Percentiles rank a stretch among this genome's conserved stretches.
These are phyloP conservation scores for Globisporangium ultimum DNA, from an alignment of 352 stramenopile genomes.

Conservation along the genomic window DNA sequence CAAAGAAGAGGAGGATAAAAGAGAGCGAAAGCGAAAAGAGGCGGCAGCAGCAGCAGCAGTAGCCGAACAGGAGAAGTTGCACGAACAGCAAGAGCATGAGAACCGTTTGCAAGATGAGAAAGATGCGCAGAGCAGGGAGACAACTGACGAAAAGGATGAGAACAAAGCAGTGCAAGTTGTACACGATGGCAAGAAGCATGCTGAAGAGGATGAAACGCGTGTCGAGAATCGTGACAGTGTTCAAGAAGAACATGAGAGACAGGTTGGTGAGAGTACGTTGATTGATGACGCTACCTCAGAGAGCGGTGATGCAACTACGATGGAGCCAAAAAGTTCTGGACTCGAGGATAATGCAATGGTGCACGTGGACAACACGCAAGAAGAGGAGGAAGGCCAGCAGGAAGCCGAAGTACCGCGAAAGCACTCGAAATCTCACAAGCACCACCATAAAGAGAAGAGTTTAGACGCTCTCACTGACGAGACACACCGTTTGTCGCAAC, in stretches of 20 bases:
- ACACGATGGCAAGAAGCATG: not conserved
- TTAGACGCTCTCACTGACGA: too few relatives aligned
- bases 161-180: not conserved
- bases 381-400: not conserved
- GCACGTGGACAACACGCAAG: not conserved
- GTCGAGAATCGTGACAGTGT: not conserved
- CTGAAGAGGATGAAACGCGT: not conserved
- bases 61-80: slow-evolving; percentile 1
- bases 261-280: too few relatives aligned
- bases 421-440: not conserved
- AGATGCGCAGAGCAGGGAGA: slow-evolving; percentile 7
- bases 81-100: not conserved
- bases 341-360: too few relatives aligned
- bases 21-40: slow-evolving; percentile 19
- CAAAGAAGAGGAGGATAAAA: slow-evolving; percentile 22
- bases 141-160: not conserved
- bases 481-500: not conserved
- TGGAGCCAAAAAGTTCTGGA: too few relatives aligned
- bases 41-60: slow-evolving; percentile 17
- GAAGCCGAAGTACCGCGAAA: not conserved
- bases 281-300: too few relatives aligned
- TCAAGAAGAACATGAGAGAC: too few relatives aligned
- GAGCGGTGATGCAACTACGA: too few relatives aligned
- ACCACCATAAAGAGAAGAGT: too few relatives aligned
- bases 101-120: slow-evolving; percentile 15